These are phyloP conservation scores for Dactylis glomerata DNA, from an alignment of 176 grass and related monocot species.

Conservation along the genomic window DNA sequence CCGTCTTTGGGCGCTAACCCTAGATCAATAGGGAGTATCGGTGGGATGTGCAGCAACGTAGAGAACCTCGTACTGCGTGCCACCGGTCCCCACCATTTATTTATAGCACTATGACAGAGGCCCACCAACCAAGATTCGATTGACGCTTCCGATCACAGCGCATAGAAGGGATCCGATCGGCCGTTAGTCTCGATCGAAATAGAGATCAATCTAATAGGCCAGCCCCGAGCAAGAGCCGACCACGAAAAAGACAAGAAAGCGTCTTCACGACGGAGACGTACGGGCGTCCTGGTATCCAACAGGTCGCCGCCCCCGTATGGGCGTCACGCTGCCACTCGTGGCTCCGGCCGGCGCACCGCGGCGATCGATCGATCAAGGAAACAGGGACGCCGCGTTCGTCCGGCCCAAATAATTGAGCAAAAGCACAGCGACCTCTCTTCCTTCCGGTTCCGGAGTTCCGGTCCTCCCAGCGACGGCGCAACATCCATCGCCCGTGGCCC, in stretches of 20 bases:
- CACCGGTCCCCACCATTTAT: no score
- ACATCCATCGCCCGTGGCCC: not conserved
- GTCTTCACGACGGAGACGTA: not conserved
- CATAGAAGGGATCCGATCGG: no score
- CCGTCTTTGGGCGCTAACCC: no score
- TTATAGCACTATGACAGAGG: no score
- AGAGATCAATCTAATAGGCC: no score
- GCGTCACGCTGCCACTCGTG: not conserved
- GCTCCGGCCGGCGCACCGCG: not conserved
- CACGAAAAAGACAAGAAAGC: not conserved
- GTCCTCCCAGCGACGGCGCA: conserved; percentile 1
- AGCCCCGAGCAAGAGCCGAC: not conserved
- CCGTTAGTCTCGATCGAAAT: no score
- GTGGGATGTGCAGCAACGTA: no score
- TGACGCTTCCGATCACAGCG: no score
- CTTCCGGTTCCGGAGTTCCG: no score
- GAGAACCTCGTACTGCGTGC: no score
- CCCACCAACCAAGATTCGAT: no score
- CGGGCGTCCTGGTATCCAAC: not conserved
- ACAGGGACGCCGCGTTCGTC: not conserved
- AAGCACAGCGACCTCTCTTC: not conserved
- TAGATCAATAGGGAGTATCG: no score
- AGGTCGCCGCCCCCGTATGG: not conserved
- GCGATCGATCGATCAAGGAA: not conserved
- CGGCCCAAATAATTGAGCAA: conserved; percentile 10